Evolutionary conservation across 2,329 filamentous ascomycete genomes (phyloP), one percentile per base, ranked within the genome.

Genomic region (Zymoseptoria crescenta): DNA sequence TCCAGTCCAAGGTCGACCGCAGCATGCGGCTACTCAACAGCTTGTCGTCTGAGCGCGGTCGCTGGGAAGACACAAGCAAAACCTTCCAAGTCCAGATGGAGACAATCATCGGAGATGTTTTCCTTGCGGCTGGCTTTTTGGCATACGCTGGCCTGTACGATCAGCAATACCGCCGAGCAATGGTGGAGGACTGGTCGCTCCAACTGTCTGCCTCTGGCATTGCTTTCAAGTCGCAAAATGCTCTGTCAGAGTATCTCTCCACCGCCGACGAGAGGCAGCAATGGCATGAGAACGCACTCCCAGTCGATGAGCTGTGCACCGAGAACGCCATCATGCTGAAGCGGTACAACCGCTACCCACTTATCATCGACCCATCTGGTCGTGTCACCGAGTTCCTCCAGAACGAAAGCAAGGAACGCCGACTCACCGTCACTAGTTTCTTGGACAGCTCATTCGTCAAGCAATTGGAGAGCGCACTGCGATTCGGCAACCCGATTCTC

Each of bases 1-100:
- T 99, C 7, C 89, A 99, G 75, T 96, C 92, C 80, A 99, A 99
- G 82, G 94, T 99, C 58, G 91, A 97, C 73, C 87, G 94, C 72
- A 97, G 93, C 78, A 90, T 96, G 63, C 87, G 91, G 70, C 81
- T 99, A 53, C 86, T 99, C 20, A 93, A 96, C 75, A 96, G 92
- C 75, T 80, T 99, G 66, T 95, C 94, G 8, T 96, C 93, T 4
- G 94, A 99, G 77, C 85, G 93, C 74, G 84, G 83, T 48, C 87
- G 94, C 70, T 99, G 94, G 94, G 94, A 99, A 71, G 90, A 93
- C 70, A 92, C 92, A 67, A 99, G 94, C 82, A 96, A 88, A 77
- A 96, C 93, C 0, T 99, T 99, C 73, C 93, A 97, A 74, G 96
- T 92, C 2, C 94, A 99, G 73, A 97, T 99, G 72, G 89, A 89